These are phyloP conservation scores for Asterophora lycoperdoides DNA, from an alignment of 768 basidiomycete species.

Conservation along the genomic window DNA sequence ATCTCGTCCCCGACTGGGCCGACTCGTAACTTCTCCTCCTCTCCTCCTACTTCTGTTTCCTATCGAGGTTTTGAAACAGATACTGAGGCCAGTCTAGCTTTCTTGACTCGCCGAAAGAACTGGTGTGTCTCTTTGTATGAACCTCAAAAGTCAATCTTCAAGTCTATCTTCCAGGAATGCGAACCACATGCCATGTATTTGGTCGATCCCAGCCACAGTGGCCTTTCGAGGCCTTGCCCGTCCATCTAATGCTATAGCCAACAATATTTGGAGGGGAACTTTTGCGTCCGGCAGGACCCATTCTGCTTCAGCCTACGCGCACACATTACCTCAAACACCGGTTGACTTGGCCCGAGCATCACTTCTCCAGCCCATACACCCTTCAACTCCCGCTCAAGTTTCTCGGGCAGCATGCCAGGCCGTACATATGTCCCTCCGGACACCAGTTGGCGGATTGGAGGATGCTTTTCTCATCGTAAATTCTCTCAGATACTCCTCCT, in stretches of 20 bases:
- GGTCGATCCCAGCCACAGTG: conserved; percentile 49
- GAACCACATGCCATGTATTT: conserved; percentile 69
- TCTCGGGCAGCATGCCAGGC: conserved; percentile 35
- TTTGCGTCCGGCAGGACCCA: not conserved
- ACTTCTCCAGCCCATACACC: not conserved
- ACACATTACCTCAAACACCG: not conserved
- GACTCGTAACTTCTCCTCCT: no score
- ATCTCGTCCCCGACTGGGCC: no score
- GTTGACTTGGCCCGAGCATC: not conserved
- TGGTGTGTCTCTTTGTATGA: conserved; percentile 10
- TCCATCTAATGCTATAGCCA: not conserved
- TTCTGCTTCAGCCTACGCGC: conserved; percentile 1
- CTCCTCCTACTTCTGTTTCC: no score
- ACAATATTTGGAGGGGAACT: not conserved
- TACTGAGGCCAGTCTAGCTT: not conserved
- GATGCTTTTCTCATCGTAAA: conserved; percentile 58
- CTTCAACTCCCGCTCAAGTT: conserved; percentile 15
- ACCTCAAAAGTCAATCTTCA: not conserved
- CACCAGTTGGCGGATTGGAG: conserved; percentile 32
- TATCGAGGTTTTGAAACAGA: not conserved
- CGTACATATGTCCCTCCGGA: conserved; percentile 41
- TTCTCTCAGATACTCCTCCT: conserved; percentile 44
- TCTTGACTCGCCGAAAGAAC: conserved; percentile 3
- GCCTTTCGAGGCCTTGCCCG: conserved; percentile 19
- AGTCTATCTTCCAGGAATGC: conserved; percentile 43